Conservation (phyloP, 805 yeast genomes). For the Sporopachydermia lactativora region DNA sequence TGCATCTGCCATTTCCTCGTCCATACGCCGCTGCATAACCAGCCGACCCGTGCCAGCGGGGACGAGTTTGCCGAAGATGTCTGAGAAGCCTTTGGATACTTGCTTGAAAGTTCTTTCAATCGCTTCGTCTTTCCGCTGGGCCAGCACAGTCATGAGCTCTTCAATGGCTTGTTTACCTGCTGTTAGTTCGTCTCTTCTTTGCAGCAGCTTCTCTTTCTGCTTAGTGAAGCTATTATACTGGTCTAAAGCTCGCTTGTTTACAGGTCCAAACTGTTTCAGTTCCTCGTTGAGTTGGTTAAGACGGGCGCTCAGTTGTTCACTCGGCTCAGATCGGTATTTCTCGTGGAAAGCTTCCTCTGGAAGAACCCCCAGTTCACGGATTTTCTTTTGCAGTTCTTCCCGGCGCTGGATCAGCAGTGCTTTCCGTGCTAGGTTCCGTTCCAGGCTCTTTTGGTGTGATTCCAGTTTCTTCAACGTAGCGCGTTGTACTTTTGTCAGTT, state of each 20-base stretch:
- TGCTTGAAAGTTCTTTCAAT: conserved; percentile 64
- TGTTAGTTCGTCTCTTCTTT: conserved; percentile 55
- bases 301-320: conserved; percentile 38
- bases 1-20: conserved; percentile 13
- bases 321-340: conserved; percentile 27
- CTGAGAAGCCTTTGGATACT: conserved; percentile 59
- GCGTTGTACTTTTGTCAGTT: conserved; percentile 44
- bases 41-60: conserved; percentile 72
- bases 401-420: conserved; percentile 44
- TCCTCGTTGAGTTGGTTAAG: conserved; percentile 42
- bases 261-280: conserved; percentile 53
- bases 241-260: conserved; percentile 82
- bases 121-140: conserved; percentile 70
- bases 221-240: conserved; percentile 61
- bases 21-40: conserved; percentile 38
- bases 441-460: conserved; percentile 45
- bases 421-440: conserved; percentile 48
- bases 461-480: conserved; percentile 41
- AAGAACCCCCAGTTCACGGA: conserved; percentile 75
- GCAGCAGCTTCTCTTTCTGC: conserved; percentile 52
- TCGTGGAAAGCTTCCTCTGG: conserved; percentile 69
- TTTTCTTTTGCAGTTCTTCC: conserved; percentile 57
- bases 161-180: conserved; percentile 62
- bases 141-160: conserved; percentile 51
- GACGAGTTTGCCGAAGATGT: conserved; percentile 67